Conservation (phyloP, 2,329 filamentous ascomycete species). For the Trichophaea hybrida region DNA sequence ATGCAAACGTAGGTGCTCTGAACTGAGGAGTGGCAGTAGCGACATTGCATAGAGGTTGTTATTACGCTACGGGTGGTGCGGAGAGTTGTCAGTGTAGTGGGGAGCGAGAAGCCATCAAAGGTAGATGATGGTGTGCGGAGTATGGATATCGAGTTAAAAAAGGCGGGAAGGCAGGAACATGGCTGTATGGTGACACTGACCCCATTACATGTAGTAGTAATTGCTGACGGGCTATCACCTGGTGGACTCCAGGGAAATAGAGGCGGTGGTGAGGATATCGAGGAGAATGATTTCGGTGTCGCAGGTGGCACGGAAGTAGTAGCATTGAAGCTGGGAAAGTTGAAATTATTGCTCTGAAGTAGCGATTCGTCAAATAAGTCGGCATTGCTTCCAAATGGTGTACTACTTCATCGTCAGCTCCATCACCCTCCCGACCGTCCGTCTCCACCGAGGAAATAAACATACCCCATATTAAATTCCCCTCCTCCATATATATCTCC, state of each 20-base stretch:
- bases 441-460: background rate
- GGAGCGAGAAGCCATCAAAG: slow-evolving; percentile 8
- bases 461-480: background rate
- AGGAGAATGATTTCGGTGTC: slow-evolving; percentile 1
- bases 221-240: background rate
- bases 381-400: background rate
- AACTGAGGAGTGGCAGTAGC: slow-evolving; percentile 8
- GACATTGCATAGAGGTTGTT: slow-evolving; percentile 7
- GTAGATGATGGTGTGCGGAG: slow-evolving; percentile 7
- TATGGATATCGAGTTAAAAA: slow-evolving; percentile 11
- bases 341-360: background rate
- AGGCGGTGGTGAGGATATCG: background rate
- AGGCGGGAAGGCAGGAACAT: slow-evolving; percentile 8
- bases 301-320: background rate
- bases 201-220: background rate
- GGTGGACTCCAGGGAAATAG: background rate
- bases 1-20: slow-evolving; percentile 14
- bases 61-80: slow-evolving; percentile 3
- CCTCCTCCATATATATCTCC: background rate
- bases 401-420: background rate
- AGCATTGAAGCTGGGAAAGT: background rate
- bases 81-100: slow-evolving; percentile 5
- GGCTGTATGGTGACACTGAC: background rate
- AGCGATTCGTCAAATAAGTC: background rate
- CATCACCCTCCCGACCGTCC: background rate